phyloP scores from a whole-genome alignment of 176 grass and related monocot genomes.

The Paspalum vaginatum region DNA sequence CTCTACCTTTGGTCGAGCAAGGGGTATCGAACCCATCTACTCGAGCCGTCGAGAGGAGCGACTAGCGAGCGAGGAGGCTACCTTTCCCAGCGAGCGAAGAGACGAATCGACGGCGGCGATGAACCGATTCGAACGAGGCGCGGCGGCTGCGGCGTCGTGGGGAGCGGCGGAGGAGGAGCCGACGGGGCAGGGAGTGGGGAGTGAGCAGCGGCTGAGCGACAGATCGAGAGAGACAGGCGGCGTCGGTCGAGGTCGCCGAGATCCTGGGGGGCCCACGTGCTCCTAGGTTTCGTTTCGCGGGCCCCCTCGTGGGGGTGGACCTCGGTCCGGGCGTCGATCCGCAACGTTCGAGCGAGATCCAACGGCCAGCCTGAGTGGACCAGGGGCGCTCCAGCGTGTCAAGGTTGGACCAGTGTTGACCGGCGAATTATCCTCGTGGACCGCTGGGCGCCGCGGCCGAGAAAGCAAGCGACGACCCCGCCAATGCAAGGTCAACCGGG shows the following conservation, averaged over 20 bases:
- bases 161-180: neutral
- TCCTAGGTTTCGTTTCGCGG: neutral
- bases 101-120: too few species aligned
- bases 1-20: too few species aligned
- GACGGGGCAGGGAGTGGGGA: too few species aligned
- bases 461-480: too few species aligned
- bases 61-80: neutral
- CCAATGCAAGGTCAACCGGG: too few species aligned
- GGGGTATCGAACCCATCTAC: too few species aligned
- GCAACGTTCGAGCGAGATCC: neutral
- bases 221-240: neutral
- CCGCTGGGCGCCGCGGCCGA: too few species aligned
- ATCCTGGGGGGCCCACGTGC: neutral
- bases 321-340: neutral
- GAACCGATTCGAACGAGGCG: too few species aligned
- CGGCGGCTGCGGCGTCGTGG: neutral
- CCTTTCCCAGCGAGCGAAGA: neutral
- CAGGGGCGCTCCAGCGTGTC: neutral
- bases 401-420: neutral
- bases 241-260: neutral
- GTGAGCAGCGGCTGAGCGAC: too few species aligned
- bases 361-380: neutral
- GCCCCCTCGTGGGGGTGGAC: too few species aligned
- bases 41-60: too few species aligned
- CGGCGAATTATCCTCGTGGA: neutral